Conservation (phyloP, 805 yeast genomes). For the Teunomyces stri region DNA sequence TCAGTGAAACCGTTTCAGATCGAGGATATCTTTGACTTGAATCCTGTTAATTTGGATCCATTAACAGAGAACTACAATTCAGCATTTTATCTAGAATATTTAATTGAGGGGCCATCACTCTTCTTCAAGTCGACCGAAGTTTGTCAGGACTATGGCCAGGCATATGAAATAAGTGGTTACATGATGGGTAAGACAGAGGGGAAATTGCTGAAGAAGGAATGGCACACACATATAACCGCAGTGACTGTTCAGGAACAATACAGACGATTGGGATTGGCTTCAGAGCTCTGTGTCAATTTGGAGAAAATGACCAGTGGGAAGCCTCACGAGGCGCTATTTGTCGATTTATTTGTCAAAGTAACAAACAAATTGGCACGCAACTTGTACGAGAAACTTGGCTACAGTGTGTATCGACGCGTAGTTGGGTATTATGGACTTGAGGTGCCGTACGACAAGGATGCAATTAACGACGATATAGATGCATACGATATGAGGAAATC, state of each 20-base stretch:
- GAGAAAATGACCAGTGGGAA: slow-evolving; percentile 67
- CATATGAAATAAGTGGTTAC: slow-evolving; percentile 53
- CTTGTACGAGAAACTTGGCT: slow-evolving; percentile 84
- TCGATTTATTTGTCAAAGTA: slow-evolving; percentile 89
- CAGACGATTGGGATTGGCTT: slow-evolving; percentile 83
- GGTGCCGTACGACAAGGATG: slow-evolving; percentile 46
- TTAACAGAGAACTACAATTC: slow-evolving; percentile 89
- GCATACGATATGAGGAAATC: slow-evolving; percentile 85
- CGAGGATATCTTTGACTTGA: slow-evolving; percentile 71
- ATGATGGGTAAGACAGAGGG: slow-evolving; percentile 99
- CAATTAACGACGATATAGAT: slow-evolving; percentile 65
- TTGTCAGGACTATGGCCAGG: slow-evolving; percentile 14
- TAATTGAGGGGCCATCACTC: slow-evolving; percentile 83
- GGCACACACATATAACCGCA: slow-evolving; percentile 98
- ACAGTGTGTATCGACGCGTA: slow-evolving; percentile 80
- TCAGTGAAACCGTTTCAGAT: slow-evolving; percentile 86
- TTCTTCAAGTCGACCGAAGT: slow-evolving; percentile 71
- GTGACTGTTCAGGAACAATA: slow-evolving; percentile 84
- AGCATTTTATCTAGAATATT: slow-evolving; percentile 79
- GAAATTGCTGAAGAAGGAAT: slow-evolving; percentile 55
- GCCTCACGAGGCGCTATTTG: slow-evolving; percentile 77
- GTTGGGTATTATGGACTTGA: slow-evolving; percentile 76
- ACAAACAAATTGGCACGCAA: slow-evolving; percentile 77
- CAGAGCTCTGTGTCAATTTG: slow-evolving; percentile 69
- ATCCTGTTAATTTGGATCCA: slow-evolving; percentile 79